phyloP scores from a whole-genome alignment of 1,284 basidiomycete species.

The Moesziomyces parantarcticus region DNA sequence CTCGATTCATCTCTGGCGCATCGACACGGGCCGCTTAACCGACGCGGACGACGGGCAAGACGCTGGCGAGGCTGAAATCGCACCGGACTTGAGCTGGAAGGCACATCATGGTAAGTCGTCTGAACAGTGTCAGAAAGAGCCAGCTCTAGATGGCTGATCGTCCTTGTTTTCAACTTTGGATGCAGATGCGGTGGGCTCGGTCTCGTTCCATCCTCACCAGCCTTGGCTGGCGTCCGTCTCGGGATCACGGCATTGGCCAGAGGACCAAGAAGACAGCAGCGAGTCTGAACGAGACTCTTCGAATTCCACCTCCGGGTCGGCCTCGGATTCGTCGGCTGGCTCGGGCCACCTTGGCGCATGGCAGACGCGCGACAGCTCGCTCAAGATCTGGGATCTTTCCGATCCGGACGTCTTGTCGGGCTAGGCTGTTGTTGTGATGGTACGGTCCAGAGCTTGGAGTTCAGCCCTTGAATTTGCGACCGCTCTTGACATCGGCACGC shows the following conservation, averaged over 20 bases:
- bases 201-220: conserved; percentile 40
- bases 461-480: conserved; percentile 44
- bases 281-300: conserved; percentile 6
- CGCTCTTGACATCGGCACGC: conserved; percentile 44
- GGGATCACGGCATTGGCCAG: conserved; percentile 41
- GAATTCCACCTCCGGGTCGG: background rate
- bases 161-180: background rate
- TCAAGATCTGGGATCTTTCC: conserved; percentile 39
- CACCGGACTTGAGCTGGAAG: conserved; percentile 38
- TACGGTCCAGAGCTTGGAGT: too few relatives aligned
- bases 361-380: conserved; percentile 27
- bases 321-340: background rate
- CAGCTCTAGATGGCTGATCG: background rate
- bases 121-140: background rate
- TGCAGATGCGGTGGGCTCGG: conserved; percentile 46
- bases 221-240: conserved; percentile 37
- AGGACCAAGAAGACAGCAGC: background rate
- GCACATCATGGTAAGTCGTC: conserved; percentile 37
- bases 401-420: conserved; percentile 1
- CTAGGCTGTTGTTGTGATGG: too few relatives aligned
- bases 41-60: conserved; percentile 10
- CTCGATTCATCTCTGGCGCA: conserved; percentile 42
- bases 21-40: conserved; percentile 25
- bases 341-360: conserved; percentile 14
- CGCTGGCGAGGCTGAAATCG: conserved; percentile 10